A percentile compares a stretch with the other conserved stretches of the same genome.
Conservation (phyloP, 2,329 filamentous ascomycete species). For the Neofusicoccum cordaticola region DNA sequence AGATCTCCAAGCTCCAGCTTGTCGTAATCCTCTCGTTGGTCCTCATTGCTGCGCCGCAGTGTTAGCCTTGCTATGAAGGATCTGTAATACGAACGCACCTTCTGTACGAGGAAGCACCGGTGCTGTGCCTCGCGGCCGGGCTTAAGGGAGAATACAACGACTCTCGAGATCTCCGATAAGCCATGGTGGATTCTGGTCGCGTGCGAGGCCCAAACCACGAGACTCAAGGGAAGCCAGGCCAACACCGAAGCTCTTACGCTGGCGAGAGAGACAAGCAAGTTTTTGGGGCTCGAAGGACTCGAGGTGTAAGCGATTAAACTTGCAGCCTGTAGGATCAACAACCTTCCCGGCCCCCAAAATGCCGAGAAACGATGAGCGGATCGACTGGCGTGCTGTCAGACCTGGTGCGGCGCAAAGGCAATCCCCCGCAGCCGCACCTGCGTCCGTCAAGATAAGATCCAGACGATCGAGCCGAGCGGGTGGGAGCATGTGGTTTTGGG, state of each 20-base stretch:
- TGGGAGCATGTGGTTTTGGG: too few species aligned
- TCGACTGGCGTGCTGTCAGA: too few species aligned
- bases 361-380: background rate
- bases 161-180: background rate
- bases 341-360: conserved; percentile 2
- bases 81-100: background rate
- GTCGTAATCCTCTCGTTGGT: background rate
- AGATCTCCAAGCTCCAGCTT: conserved; percentile 6
- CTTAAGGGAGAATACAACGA: background rate
- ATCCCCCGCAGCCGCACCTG: too few species aligned
- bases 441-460: too few species aligned
- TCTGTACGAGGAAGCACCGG: background rate
- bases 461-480: too few species aligned
- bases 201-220: background rate
- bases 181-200: background rate
- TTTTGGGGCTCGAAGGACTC: background rate
- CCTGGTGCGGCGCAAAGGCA: too few species aligned
- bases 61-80: background rate
- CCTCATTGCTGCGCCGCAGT: background rate
- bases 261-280: background rate
- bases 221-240: background rate
- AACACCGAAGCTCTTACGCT: background rate
- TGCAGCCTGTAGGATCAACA: background rate
- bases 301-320: background rate
- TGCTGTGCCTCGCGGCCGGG: background rate